phyloP scores from a whole-genome alignment of 495 filamentous ascomycete genomes.

The Trichocladium uniseriatum region DNA sequence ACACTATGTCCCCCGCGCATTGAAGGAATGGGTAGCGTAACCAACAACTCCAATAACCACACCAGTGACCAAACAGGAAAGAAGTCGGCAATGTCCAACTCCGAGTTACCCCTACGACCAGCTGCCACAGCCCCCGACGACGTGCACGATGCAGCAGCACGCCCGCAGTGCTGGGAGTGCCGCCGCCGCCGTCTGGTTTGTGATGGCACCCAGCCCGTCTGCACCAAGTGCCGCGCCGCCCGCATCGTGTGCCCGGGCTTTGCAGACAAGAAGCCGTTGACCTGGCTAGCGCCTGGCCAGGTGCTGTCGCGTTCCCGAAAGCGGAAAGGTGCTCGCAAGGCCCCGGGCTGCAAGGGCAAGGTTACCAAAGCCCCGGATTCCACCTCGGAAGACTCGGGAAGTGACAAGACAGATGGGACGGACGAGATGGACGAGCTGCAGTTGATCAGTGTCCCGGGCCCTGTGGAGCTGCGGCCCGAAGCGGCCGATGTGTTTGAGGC shows the following conservation, averaged over 20 bases:
- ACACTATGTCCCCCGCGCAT: no score
- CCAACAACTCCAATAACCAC: no score
- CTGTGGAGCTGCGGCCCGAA: conserved; percentile 7
- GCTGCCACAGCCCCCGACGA: background rate
- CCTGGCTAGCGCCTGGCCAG: conserved; percentile 24
- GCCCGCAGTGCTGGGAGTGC: conserved; percentile 34
- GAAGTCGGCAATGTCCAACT: conserved; percentile 1
- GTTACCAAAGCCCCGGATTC: background rate
- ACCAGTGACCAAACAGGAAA: conserved; percentile 2
- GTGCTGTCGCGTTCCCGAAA: conserved; percentile 18
- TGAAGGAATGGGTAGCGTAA: no score
- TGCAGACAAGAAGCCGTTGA: conserved; percentile 25
- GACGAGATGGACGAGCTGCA: background rate
- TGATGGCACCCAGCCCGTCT: conserved; percentile 24
- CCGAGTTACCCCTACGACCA: background rate
- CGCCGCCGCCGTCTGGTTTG: conserved; percentile 30
- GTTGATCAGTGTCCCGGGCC: background rate
- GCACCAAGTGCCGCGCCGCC: conserved; percentile 20
- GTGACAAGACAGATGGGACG: background rate
- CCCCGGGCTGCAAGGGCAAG: no score
- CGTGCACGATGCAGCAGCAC: background rate
- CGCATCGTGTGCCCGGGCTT: conserved; percentile 30
- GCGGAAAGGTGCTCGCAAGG: background rate
- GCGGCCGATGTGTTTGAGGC: conserved; percentile 11
- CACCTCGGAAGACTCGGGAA: background rate